A percentile compares a stretch with the other conserved stretches of the same genome.
These are phyloP conservation scores for Boletus tomentosulus DNA, from an alignment of 768 basidiomycete genomes.

Conservation along the genomic window DNA sequence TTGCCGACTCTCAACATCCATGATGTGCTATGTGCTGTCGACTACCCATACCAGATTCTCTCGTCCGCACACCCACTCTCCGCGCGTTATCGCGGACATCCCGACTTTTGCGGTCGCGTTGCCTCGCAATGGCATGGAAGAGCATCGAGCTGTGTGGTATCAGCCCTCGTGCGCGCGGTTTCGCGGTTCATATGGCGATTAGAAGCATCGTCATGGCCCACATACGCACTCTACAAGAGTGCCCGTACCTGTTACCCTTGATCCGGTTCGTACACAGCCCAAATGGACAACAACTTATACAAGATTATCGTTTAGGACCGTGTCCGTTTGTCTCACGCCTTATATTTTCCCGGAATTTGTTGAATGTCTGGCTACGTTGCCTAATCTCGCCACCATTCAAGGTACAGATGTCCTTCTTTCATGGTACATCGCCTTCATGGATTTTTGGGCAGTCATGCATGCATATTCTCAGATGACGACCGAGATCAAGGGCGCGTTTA, in stretches of 20 bases:
- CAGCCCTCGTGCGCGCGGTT: neutral
- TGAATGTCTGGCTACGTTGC: too few species aligned
- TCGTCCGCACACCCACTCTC: neutral
- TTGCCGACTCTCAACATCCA: constrained; percentile 1
- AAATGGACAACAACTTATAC: too few species aligned
- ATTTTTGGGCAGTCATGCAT: constrained; percentile 2
- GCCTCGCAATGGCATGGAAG: constrained; percentile 13
- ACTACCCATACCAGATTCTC: neutral
- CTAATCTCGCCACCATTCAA: neutral
- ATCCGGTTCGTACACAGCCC: constrained; percentile 1
- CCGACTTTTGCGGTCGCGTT: constrained; percentile 6
- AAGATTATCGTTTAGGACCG: neutral
- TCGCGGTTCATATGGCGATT: neutral
- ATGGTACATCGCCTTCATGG: neutral
- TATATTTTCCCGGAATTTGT: constrained; percentile 1
- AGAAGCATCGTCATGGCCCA: too few species aligned
- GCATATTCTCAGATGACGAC: neutral
- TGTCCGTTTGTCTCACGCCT: neutral
- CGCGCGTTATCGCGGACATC: constrained; percentile 6
- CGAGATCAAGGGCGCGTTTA: constrained; percentile 3
- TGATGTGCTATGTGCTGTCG: neutral
- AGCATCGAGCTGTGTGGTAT: constrained; percentile 1
- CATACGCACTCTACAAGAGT: neutral
- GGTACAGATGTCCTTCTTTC: neutral
- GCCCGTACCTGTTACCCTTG: constrained; percentile 1